phyloP scores from a whole-genome alignment of 805 yeast species.

The Saccharomycopsis microspora region DNA sequence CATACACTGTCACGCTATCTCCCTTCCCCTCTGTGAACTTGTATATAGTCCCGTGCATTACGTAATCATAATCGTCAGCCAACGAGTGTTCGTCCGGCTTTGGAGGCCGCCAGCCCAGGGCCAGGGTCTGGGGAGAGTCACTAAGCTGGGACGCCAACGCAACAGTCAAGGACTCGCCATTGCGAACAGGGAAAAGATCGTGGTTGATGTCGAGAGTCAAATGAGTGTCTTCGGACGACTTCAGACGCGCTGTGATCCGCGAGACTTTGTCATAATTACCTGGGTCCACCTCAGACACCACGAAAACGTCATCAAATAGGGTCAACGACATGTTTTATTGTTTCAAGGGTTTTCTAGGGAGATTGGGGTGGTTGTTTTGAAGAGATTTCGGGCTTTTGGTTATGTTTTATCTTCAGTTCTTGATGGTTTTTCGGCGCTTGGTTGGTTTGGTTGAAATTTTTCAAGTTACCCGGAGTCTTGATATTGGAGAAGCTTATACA shows the following conservation, averaged over 20 bases:
- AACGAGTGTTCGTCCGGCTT: slow-evolving; percentile 72
- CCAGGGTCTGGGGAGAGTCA: slow-evolving; percentile 23
- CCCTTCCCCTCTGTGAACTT: slow-evolving; percentile 75
- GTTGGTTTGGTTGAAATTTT: too few relatives aligned
- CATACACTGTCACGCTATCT: slow-evolving; percentile 74
- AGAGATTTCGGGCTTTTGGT: neutral
- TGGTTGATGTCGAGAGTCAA: slow-evolving; percentile 83
- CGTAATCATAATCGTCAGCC: slow-evolving; percentile 96
- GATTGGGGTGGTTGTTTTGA: neutral
- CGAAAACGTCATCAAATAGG: slow-evolving; percentile 87
- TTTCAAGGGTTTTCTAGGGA: neutral
- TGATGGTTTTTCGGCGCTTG: neutral
- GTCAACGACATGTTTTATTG: slow-evolving; percentile 43
- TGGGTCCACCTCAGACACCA: slow-evolving; percentile 70
- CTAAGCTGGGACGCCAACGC: slow-evolving; percentile 72
- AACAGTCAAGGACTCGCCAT: slow-evolving; percentile 70
- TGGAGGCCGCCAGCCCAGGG: slow-evolving; percentile 40
- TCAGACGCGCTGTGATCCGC: slow-evolving; percentile 74
- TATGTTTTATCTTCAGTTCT: neutral
- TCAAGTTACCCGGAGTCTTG: too few relatives aligned
- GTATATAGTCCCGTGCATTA: slow-evolving; percentile 96
- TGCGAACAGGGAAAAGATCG: slow-evolving; percentile 78
- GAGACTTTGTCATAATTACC: slow-evolving; percentile 89
- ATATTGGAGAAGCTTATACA: too few relatives aligned
- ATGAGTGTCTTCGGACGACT: slow-evolving; percentile 55